Evolutionary conservation across 2,329 filamentous ascomycete genomes (phyloP).

Genomic region (Fusarium sp.): DNA sequence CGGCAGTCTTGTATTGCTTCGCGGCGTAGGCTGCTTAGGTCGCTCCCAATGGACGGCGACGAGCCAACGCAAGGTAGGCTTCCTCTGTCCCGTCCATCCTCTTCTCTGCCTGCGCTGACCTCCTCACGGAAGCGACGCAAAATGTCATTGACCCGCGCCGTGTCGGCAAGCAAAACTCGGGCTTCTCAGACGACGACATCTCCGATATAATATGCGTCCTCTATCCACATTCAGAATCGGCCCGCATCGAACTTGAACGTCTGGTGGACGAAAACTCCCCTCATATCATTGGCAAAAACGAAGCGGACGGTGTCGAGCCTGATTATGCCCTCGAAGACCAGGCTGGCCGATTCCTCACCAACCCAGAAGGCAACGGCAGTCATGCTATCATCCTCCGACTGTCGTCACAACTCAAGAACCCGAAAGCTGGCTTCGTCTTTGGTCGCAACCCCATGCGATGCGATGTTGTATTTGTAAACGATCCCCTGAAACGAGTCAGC

Average conservation of each 20-base stretch:
- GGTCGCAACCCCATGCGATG: conserved; percentile 79
- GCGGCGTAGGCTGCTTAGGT: conserved; percentile 46
- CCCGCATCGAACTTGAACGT: conserved; percentile 74
- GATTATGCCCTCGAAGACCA: conserved; percentile 64
- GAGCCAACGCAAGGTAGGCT: conserved; percentile 57
- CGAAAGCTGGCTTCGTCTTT: conserved; percentile 81
- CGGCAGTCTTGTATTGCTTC: conserved; percentile 37
- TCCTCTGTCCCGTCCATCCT: not conserved
- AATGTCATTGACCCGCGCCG: conserved; percentile 83
- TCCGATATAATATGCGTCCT: conserved; percentile 91
- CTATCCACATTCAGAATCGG: conserved; percentile 78
- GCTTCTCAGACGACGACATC: conserved; percentile 83
- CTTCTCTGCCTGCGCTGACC: conserved; percentile 29
- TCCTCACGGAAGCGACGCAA: conserved; percentile 71
- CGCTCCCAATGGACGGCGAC: conserved; percentile 57
- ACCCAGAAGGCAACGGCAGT: conserved; percentile 61
- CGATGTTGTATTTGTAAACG: conserved; percentile 76
- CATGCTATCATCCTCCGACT: conserved; percentile 83
- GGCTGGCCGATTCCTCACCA: conserved; percentile 57
- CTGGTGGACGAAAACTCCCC: conserved; percentile 61
- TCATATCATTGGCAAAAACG: conserved; percentile 62
- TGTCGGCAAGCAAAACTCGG: conserved; percentile 82
- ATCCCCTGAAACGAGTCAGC: conserved; percentile 80
- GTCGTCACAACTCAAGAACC: conserved; percentile 77
- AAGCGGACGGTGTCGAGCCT: conserved; percentile 61